Conservation (phyloP, 2,329 filamentous ascomycete species). For the Cladophialophora yegresii region DNA sequence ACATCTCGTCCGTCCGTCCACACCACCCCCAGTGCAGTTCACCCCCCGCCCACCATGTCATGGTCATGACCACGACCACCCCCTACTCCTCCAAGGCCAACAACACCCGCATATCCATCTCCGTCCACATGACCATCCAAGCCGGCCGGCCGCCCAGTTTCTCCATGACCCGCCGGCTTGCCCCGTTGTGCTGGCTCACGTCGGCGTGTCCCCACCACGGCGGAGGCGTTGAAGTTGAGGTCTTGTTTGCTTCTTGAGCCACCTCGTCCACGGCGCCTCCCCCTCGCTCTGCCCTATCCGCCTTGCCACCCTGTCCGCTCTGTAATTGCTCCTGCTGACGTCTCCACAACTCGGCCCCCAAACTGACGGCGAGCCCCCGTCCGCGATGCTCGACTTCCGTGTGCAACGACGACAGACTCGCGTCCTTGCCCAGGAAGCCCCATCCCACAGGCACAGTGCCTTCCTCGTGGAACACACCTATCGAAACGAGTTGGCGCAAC, state of each 20-base stretch:
- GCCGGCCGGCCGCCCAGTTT: constrained; percentile 45
- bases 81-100: neutral
- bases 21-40: too few species aligned
- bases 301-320: constrained; percentile 1
- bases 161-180: constrained; percentile 49
- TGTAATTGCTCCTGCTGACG: constrained; percentile 9
- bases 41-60: too few species aligned
- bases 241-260: neutral
- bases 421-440: constrained; percentile 46
- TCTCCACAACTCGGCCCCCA: constrained; percentile 43
- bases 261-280: constrained; percentile 6
- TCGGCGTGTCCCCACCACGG: constrained; percentile 44
- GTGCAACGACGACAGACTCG: constrained; percentile 44
- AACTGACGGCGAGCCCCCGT: constrained; percentile 40
- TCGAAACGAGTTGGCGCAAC: constrained; percentile 40
- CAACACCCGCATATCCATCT: constrained; percentile 40
- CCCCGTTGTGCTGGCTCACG: constrained; percentile 42
- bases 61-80: too few species aligned
- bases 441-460: constrained; percentile 44
- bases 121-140: constrained; percentile 45
- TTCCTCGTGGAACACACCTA: constrained; percentile 41
- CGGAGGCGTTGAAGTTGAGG: neutral
- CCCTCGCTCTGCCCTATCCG: constrained; percentile 7
- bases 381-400: constrained; percentile 48
- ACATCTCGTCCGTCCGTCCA: too few species aligned